Base-by-base conservation (phyloP, 2,329 filamentous ascomycete genomes). In the Penicillium oxalicum region DNA sequence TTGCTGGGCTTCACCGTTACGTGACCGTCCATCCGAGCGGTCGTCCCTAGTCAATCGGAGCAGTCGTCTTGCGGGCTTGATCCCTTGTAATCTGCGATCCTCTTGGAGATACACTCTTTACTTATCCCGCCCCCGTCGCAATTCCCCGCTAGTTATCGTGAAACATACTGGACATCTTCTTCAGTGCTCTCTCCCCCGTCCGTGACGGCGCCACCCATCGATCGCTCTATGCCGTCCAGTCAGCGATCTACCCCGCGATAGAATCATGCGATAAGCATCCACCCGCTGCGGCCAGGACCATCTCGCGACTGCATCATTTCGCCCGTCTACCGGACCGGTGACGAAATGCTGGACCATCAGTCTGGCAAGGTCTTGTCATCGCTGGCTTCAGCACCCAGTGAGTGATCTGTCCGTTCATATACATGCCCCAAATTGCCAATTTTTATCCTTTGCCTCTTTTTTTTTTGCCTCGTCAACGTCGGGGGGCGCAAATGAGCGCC, bases 271-370 rank as follows among this genome's bases (percentile, higher is more conserved):
- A 69, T 72, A 71, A 62, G 61, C 41, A 62, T 56, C 56, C 48
- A 51, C 52, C 54, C 53, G 51, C 52, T 51, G 51, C 49, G 55
- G 61, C 59, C 60, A 61, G 59, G 63, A 68, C 64, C 67, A 66
- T 63, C 62, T 63, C 63, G 63, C 63, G 60, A 62, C 57, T 54
- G 47, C 59, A 32, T 54, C 46, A 61, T 63, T 64, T 58, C 61
- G 61, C 60, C 59, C 56, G 56, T 57, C 62, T 61, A 61, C 61
- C 55, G 61, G 55, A 61, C 56, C 61, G 60, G 65, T 63, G 63
- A 63, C 64, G 68, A 69, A 60, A 72, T 71, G 69, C 64, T 68
- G 62, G 64, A 66, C 67, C 61, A 62, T 58, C 67, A 67, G 61
- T 59, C 61, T 55, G 66, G 48, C 40, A 43, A 49, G 33, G 24